Conservation (phyloP, 331 rosid species). For the Pyrus hybrid region DNA sequence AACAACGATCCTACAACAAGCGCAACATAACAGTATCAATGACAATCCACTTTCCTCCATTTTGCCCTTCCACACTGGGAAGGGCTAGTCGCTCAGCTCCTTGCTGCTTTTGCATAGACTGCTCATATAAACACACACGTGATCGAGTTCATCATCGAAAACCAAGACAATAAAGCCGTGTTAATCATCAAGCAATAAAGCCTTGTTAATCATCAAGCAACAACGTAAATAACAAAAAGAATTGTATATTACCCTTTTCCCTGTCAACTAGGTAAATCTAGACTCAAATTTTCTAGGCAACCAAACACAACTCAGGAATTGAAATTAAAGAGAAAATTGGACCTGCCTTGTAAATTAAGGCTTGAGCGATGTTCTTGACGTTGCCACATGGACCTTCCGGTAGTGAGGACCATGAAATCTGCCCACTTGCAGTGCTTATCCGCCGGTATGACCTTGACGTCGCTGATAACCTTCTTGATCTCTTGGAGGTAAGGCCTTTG, state of each 20-base stretch:
- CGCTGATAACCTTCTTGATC: conserved; percentile 61
- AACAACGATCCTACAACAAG: background rate
- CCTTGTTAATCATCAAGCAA: background rate
- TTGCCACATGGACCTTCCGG: conserved; percentile 92
- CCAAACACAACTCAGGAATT: background rate
- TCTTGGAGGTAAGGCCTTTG: conserved; percentile 41
- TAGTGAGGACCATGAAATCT: conserved; percentile 79
- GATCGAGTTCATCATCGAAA: background rate
- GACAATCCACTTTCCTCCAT: conserved; percentile 88
- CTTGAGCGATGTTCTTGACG: conserved; percentile 91
- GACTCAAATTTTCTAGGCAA: background rate
- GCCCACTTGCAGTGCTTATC: conserved; percentile 60
- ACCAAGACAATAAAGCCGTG: background rate
- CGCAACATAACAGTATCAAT: conserved; percentile 63
- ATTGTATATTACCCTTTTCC: background rate
- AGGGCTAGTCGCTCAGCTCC: conserved; percentile 53
- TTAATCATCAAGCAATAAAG: too few relatives aligned
- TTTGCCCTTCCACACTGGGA: conserved; percentile 28
- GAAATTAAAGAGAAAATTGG: background rate
- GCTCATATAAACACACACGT: background rate
- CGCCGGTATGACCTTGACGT: conserved; percentile 65
- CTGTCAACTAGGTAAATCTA: background rate
- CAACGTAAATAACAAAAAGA: background rate
- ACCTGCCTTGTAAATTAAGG: conserved; percentile 77
- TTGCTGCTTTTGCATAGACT: conserved; percentile 88